Evolutionary conservation across 179 eudicot species (phyloP), one percentile per base, ranked within the genome.

Genomic region (Nepenthes alata): DNA sequence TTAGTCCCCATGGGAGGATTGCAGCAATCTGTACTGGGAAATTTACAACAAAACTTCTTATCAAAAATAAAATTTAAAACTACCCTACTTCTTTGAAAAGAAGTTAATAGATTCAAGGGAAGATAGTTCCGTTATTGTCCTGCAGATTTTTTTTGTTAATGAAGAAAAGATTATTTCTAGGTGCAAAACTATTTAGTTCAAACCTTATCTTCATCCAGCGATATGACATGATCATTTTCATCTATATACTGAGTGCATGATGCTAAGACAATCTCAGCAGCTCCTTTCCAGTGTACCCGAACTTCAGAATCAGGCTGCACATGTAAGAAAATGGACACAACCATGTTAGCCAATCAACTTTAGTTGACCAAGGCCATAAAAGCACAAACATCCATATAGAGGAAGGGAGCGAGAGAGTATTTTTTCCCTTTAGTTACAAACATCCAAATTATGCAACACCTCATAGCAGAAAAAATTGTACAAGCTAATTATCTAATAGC

Each of bases 251-350:
- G 76, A 48, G 84, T 74, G 74, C 97, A 91, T 8, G 73, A 80
- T 11, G 82, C 81, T 65, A 91, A 75, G 48, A 91, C 85, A 64
- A 91, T 83, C 74, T 88, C 97, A 57, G 97, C 96, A 73, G 97
- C 97, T 47, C 97, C 97, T 73, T 91, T 91, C 97, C 97, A 91
- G 59, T 91, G 97, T 67, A 91, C 64, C 70, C 63, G 97, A 55
- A 83, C 75, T 70, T 75, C 79, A 58, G 85, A 78, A 68, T 77
- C 72, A 44, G 76, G 51, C 97, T 91, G 81, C 77, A 75, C 35
- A 63, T 44, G 9, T 12, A 10, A 60, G 11, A 14, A 45, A 9
- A 48, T 34, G 4, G 36, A 5, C 37, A 2, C 47, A 58, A 60
- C 56, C 57, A 50, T 13, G 58, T 55, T 34, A 55, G 3, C 37